These are phyloP conservation scores for Colletotrichum echinochloae DNA, from an alignment of 2,329 filamentous ascomycete species.

Conservation along the genomic window DNA sequence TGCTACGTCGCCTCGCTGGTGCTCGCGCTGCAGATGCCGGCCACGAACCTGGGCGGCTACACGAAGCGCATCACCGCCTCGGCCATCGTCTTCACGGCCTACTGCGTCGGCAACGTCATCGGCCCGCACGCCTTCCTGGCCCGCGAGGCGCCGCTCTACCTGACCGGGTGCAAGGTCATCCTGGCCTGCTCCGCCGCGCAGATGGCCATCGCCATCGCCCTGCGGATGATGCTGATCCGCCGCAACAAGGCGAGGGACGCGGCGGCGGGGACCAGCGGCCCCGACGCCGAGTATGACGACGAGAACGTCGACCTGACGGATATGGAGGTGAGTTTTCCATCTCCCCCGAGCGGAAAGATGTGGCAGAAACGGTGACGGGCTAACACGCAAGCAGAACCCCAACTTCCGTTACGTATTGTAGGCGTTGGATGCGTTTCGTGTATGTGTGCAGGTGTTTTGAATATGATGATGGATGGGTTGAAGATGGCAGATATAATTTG, in stretches of 20 bases:
- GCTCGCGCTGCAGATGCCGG: conserved; percentile 64
- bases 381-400: conserved; percentile 43
- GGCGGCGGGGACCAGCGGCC: conserved; percentile 39
- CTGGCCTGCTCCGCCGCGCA: conserved; percentile 59
- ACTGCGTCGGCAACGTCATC: conserved; percentile 60
- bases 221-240: conserved; percentile 51
- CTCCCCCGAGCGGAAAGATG: background rate
- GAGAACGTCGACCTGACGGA: conserved; percentile 52
- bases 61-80: conserved; percentile 60
- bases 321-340: conserved; percentile 49
- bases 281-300: conserved; percentile 44
- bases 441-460: background rate
- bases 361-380: background rate
- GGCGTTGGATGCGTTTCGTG: background rate
- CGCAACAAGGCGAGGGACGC: conserved; percentile 55
- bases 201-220: conserved; percentile 50
- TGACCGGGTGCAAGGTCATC: conserved; percentile 64
- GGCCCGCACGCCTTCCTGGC: conserved; percentile 60
- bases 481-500: background rate
- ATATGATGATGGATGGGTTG: background rate
- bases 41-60: conserved; percentile 60
- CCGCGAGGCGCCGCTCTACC: conserved; percentile 59
- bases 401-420: conserved; percentile 47
- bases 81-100: conserved; percentile 59
- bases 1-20: conserved; percentile 64